Evolutionary conservation across 805 yeast genomes (phyloP).

Genomic region (Zygosaccharomyces lentus): DNA sequence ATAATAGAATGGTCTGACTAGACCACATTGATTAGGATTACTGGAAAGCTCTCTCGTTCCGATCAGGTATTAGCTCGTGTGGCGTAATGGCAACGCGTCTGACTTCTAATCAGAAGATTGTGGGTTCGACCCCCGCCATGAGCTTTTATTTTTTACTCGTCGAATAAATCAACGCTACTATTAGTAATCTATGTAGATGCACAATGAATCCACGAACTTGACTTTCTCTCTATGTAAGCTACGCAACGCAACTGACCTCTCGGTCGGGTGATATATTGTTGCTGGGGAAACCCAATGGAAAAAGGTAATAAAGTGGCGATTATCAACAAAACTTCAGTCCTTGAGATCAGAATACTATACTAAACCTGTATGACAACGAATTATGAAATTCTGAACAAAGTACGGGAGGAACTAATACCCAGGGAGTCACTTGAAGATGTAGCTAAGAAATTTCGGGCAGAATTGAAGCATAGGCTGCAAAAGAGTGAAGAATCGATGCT

Average conservation of each 20-base stretch:
- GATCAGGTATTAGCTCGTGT: constrained; percentile 39
- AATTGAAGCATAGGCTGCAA: constrained; percentile 16
- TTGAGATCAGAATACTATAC: constrained; percentile 5
- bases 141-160: constrained; percentile 34
- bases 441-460: constrained; percentile 13
- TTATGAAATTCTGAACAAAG: constrained; percentile 3
- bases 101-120: constrained; percentile 54
- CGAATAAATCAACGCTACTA: too few relatives aligned
- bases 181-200: too few relatives aligned
- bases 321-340: neutral
- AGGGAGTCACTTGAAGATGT: constrained; percentile 13
- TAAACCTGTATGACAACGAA: neutral
- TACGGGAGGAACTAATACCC: constrained; percentile 13
- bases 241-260: too few relatives aligned
- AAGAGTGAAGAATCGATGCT: constrained; percentile 24
- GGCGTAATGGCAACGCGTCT: constrained; percentile 57
- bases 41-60: too few relatives aligned
- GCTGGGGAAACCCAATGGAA: neutral
- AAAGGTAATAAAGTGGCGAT: neutral
- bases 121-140: constrained; percentile 55
- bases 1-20: too few relatives aligned
- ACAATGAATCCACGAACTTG: too few relatives aligned
- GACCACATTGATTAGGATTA: too few relatives aligned
- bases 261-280: neutral
- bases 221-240: too few relatives aligned